phyloP scores from a whole-genome alignment of 352 stramenopile species.

The Phytophthora vignae region DNA sequence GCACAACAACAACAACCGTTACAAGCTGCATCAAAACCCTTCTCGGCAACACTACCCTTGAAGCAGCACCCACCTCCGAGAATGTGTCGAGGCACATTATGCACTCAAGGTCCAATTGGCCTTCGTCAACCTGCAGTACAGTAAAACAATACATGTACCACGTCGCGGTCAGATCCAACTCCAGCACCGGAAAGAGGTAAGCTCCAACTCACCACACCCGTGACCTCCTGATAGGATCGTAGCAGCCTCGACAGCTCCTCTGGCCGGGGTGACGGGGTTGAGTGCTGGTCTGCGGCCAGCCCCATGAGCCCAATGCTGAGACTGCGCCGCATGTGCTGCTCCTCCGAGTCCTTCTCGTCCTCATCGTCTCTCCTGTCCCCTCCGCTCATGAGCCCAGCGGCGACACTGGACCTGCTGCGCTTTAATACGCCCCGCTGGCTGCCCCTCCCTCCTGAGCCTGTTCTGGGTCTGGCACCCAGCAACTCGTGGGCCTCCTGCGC shows the following conservation, averaged over 20 bases:
- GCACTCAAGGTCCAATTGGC: constrained; percentile 82
- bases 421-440: constrained; percentile 29
- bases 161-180: neutral
- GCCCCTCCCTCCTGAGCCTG: constrained; percentile 12
- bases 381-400: constrained; percentile 13
- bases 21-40: neutral
- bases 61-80: constrained; percentile 35
- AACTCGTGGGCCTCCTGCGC: constrained; percentile 49
- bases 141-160: constrained; percentile 4
- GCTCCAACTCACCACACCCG: constrained; percentile 49
- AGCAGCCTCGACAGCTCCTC: constrained; percentile 50
- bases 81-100: constrained; percentile 90
- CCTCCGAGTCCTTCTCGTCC: constrained; percentile 30
- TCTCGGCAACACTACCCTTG: neutral
- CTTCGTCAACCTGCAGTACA: constrained; percentile 53
- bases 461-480: constrained; percentile 40
- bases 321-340: constrained; percentile 32
- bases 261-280: constrained; percentile 29
- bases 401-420: constrained; percentile 14
- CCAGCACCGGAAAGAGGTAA: neutral
- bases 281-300: constrained; percentile 41
- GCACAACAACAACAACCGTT: neutral
- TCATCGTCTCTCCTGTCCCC: constrained; percentile 18
- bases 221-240: constrained; percentile 74
- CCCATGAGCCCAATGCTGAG: constrained; percentile 38